These are phyloP conservation scores for Margaritispora aquatica DNA, from an alignment of 495 filamentous ascomycete species.

Conservation along the genomic window DNA sequence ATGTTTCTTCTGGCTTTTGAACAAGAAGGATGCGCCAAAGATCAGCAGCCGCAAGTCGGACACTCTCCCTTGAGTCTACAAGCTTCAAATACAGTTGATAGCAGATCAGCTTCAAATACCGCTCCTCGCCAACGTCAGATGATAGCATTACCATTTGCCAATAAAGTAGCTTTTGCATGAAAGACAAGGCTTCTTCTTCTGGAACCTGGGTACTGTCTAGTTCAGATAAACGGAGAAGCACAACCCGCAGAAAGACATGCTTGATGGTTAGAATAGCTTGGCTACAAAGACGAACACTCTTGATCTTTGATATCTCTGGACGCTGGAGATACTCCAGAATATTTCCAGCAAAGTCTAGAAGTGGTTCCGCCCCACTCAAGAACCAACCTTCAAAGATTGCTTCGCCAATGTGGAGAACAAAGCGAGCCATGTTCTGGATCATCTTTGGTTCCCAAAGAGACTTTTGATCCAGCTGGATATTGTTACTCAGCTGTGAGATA, in stretches of 20 bases:
- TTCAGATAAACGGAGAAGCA: conserved; percentile 77
- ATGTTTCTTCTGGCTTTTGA: conserved; percentile 83
- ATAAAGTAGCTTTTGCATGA: conserved; percentile 80
- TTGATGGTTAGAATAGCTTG: conserved; percentile 70
- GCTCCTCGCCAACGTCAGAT: conserved; percentile 64
- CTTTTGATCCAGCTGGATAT: conserved; percentile 62
- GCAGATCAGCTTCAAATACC: conserved; percentile 75
- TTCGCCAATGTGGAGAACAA: conserved; percentile 74
- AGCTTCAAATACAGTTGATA: conserved; percentile 85
- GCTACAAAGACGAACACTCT: conserved; percentile 83
- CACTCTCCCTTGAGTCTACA: conserved; percentile 51
- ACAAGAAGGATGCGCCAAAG: conserved; percentile 88
- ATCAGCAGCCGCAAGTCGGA: conserved; percentile 74
- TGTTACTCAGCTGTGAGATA: conserved; percentile 61
- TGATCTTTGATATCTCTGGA: conserved; percentile 71
- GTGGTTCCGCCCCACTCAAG: conserved; percentile 70
- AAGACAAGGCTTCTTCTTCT: conserved; percentile 51
- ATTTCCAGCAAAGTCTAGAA: conserved; percentile 81
- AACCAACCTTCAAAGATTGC: conserved; percentile 96
- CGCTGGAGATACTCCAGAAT: conserved; percentile 84
- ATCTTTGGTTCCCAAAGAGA: conserved; percentile 75
- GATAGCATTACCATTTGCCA: conserved; percentile 92
- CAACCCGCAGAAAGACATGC: conserved; percentile 65
- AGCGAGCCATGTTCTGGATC: conserved; percentile 77
- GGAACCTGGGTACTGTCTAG: conserved; percentile 56